These are phyloP conservation scores for Apiospora kogelbergensis DNA, from an alignment of 2,329 filamentous ascomycete genomes.

Conservation along the genomic window DNA sequence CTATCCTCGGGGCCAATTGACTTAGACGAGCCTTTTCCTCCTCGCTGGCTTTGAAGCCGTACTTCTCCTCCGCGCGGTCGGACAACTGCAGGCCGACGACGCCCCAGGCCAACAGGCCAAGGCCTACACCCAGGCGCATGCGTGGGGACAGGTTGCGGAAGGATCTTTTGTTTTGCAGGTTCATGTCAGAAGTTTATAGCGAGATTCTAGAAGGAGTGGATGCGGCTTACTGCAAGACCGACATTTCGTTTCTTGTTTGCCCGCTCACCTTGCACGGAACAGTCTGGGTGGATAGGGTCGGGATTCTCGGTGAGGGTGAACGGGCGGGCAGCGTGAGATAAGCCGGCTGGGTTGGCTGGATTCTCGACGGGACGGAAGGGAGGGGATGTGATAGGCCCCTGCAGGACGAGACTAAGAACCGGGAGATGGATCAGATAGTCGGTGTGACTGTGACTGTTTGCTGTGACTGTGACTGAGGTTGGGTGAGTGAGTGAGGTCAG, in stretches of 20 bases:
- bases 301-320: conserved; percentile 2
- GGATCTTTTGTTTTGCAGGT: conserved; percentile 42
- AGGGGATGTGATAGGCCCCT: not conserved
- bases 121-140: conserved; percentile 70
- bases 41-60: conserved; percentile 71
- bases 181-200: not conserved
- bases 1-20: conserved; percentile 61
- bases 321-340: not conserved
- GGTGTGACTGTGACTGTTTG: conserved; percentile 2
- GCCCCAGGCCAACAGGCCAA: conserved; percentile 76
- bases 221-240: conserved; percentile 8
- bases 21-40: conserved; percentile 70
- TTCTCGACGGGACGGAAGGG: not conserved
- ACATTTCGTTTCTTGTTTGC: not conserved
- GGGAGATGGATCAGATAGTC: conserved; percentile 5
- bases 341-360: not conserved
- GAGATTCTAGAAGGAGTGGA: conserved; percentile 1
- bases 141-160: conserved; percentile 72
- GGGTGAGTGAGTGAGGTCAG: too few species aligned
- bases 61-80: conserved; percentile 69
- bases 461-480: not conserved
- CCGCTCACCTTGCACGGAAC: conserved; percentile 3
- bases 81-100: conserved; percentile 70
- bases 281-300: not conserved
- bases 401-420: conserved; percentile 4